Percentiles rank a stretch among this genome's conserved stretches.
Conservation (phyloP, 2,329 filamentous ascomycete species). For the Tricladium varicosporioides region DNA sequence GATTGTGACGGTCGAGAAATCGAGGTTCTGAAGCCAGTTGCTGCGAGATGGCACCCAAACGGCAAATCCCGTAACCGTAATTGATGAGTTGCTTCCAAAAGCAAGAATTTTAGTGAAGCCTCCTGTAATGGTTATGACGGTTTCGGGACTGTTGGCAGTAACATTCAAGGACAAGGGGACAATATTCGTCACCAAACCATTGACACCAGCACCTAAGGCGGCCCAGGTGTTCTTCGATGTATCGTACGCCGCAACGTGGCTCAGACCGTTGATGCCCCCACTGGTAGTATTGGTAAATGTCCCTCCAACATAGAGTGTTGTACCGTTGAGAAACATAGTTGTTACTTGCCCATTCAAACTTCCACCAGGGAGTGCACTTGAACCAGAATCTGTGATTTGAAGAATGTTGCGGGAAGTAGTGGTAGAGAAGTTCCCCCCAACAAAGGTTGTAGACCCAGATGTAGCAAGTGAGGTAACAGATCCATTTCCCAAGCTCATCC, state of each 20-base stretch:
- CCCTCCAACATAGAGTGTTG: slow-evolving; percentile 75
- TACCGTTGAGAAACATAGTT: slow-evolving; percentile 64
- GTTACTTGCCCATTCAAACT: slow-evolving; percentile 80
- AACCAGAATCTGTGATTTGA: slow-evolving; percentile 62
- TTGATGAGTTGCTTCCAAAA: slow-evolving; percentile 61
- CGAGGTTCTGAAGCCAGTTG: slow-evolving; percentile 86
- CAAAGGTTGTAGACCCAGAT: slow-evolving; percentile 63
- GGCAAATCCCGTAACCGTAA: slow-evolving; percentile 72
- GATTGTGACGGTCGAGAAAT: slow-evolving; percentile 62
- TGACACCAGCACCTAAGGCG: slow-evolving; percentile 79
- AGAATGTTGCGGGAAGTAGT: slow-evolving; percentile 72
- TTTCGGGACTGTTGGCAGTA: slow-evolving; percentile 64
- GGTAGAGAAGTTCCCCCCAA: slow-evolving; percentile 82
- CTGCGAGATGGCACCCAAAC: slow-evolving; percentile 84
- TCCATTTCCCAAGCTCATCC: slow-evolving; percentile 62
- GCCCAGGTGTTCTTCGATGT: slow-evolving; percentile 67
- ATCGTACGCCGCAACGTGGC: slow-evolving; percentile 76
- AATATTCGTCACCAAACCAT: slow-evolving; percentile 73
- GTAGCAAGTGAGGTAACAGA: slow-evolving; percentile 70
- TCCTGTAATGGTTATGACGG: slow-evolving; percentile 76
- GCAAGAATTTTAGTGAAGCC: slow-evolving; percentile 71
- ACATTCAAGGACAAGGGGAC: slow-evolving; percentile 79
- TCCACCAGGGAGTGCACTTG: slow-evolving; percentile 60
- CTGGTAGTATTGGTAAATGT: slow-evolving; percentile 74
- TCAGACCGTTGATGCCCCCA: slow-evolving; percentile 61